A percentile compares a stretch with the other conserved stretches of the same genome.
phyloP scores from a whole-genome alignment of 495 filamentous ascomycete genomes.

The Mytilinidion resinicola region DNA sequence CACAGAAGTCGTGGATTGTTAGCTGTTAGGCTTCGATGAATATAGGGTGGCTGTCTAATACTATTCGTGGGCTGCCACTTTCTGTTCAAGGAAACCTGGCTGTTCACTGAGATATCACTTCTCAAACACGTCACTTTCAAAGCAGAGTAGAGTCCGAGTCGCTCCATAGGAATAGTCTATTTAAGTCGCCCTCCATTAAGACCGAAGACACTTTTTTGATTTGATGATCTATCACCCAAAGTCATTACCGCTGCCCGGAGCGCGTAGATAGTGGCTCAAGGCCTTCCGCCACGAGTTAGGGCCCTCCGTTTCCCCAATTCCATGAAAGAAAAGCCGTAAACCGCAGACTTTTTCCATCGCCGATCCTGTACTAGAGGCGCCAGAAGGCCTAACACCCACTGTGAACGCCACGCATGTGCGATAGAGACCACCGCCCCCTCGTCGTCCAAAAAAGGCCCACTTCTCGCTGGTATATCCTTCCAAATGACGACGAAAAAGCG shows the following conservation, averaged over 20 bases:
- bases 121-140: too few species aligned
- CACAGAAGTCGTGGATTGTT: too few species aligned
- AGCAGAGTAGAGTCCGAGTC: too few species aligned
- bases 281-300: constrained; percentile 15
- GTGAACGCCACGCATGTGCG: constrained; percentile 31
- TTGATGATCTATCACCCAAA: constrained; percentile 27
- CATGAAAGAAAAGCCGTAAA: constrained; percentile 13
- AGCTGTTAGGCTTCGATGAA: too few species aligned
- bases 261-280: constrained; percentile 26
- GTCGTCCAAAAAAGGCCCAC: constrained; percentile 23
- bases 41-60: too few species aligned
- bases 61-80: too few species aligned
- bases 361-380: constrained; percentile 14
- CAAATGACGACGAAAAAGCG: constrained; percentile 23
- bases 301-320: constrained; percentile 1
- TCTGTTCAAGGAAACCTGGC: too few species aligned
- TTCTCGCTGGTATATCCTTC: constrained; percentile 1
- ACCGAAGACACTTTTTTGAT: constrained; percentile 25
- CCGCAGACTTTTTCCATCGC: constrained; percentile 16
- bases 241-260: constrained; percentile 19
- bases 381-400: constrained; percentile 15
- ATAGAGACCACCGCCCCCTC: constrained; percentile 21
- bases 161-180: constrained; percentile 21
- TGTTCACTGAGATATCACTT: too few species aligned
- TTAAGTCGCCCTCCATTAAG: constrained; percentile 12